Evolutionary conservation across 1,139 yeast genomes (phyloP), one percentile per base, ranked within the genome.

Genomic region (Komagataea norvegica): DNA sequence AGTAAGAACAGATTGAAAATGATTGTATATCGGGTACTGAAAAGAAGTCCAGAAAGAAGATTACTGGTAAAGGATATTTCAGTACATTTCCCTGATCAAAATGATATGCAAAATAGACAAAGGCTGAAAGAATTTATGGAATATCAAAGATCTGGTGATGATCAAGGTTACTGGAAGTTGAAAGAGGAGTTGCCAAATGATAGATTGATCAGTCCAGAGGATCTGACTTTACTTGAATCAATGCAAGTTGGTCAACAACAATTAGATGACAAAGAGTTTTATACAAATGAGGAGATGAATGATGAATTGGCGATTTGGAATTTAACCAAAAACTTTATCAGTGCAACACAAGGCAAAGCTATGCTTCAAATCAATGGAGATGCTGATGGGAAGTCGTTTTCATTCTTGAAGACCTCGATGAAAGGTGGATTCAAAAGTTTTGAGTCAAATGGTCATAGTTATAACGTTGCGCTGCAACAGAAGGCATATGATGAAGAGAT

Each of bases 111-210:
- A 60, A 91, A 88, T 55, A 74, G 98, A 52, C 97, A 91, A 62
- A 70, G 96, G 45, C 71, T 93, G 44, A 93, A 93, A 59, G 99
- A 93, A 61, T 93, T 93, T 51, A 93, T 93, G 99, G 97, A 89
- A 55, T 93, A 86, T 54, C 97, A 89, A 63, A 72, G 97, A 51
- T 79, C 83, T 30, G 98, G 98, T 11, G 89, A 84, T 21, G 97
- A 91, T 56, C 96, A 88, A 56, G 96, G 97, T 3, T 85, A 68
- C 55, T 93, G 99, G 99, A 91, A 88, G 54, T 72, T 93, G 41
- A 87, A 87, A 52, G 88, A 81, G 40, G 70, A 75, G 4, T 68
- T 89, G 11, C 93, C 95, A 1, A 73, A 69, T 31, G 70, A 94
- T 44, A 67, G 81, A n/a, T 79, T 93, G 84, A 82, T 93, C 27